Evolutionary conservation across 352 stramenopile species (phyloP).

Genomic region (Lagenidium giganteum): DNA sequence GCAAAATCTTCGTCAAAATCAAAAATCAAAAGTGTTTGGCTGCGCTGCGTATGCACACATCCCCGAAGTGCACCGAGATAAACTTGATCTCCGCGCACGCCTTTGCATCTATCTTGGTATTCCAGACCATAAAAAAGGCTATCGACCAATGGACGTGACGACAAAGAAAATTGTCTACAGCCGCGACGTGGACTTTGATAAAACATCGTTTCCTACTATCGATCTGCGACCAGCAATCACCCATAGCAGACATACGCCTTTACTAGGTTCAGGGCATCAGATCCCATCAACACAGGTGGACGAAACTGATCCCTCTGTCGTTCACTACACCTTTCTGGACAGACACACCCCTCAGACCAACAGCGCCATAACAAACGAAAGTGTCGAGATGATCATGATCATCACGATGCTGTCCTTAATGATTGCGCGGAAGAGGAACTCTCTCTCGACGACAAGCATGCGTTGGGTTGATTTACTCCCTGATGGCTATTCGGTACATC

Average conservation of each 20-base stretch:
- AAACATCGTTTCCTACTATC: conserved; percentile 1
- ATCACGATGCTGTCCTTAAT: too few species aligned
- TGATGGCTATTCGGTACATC: conserved; percentile 5
- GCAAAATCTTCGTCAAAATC: conserved; percentile 1
- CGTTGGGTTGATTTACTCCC: not conserved
- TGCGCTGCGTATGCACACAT: conserved; percentile 9
- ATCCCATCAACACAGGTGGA: too few species aligned
- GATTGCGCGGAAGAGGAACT: too few species aligned
- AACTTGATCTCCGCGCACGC: conserved; percentile 1
- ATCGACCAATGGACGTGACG: conserved; percentile 1
- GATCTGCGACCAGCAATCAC: too few species aligned
- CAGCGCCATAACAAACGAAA: too few species aligned
- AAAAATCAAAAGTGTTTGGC: conserved; percentile 9
- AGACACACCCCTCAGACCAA: too few species aligned
- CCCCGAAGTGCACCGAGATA: not conserved
- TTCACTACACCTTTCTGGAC: too few species aligned
- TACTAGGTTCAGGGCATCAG: too few species aligned
- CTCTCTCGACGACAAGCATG: not conserved
- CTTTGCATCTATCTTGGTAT: conserved; percentile 7
- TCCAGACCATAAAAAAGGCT: conserved; percentile 5
- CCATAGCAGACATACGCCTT: too few species aligned
- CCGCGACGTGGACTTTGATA: conserved; percentile 3
- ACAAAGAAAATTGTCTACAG: conserved; percentile 6
- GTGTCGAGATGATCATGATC: too few species aligned
- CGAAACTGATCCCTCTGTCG: too few species aligned